Base-by-base conservation (phyloP, 73 alveolate genomes). In the Paramecium sonneborni region DNA sequence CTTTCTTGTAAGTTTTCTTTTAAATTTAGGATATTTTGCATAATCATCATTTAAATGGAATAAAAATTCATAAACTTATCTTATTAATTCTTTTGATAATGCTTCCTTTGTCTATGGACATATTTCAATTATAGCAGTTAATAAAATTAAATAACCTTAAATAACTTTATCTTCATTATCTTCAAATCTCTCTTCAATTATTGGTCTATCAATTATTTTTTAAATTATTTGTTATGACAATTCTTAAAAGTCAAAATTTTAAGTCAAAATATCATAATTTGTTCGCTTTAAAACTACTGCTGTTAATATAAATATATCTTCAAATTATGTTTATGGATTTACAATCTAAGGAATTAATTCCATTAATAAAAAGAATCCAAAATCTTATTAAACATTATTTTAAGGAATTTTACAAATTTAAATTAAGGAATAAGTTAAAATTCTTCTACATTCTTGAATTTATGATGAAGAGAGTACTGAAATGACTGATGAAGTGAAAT, bases 121-220 rank as follows among this genome's bases (percentile, higher is more conserved):
- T 43, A 79, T 24, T 23, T 30, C 57, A n/a, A 72, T 32, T 21
- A 72, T 30, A 8, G 90, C 41, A 14, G 69, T 44, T 15, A 79
- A 44, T n/a, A 79, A 28, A 2, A 79, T 44, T 20, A 79, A 41
- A 44, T 79, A 44, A 3, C 90, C 90, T 43, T 79, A 79, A 10
- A 46, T 12, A 3, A 79, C 72, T 43, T 79, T 79, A 79, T 79
- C 90, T 24, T 79, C 90, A 79, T 79, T 79, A 15, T 79, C 90
- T 20, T 39, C 90, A 79, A 79, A 79, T 79, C 90, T 79, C 15
- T 79, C 70, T 20, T 79, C 90, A 11, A 79, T 79, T 37, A 79
- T 46, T 8, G 69, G 76, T 46, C 90, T 20, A 79, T 79, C 43
- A 23, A 30, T 39, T 41, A 79, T 46, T 20, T 62, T 32, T 12